Evolutionary conservation across 2,329 filamentous ascomycete species (phyloP).

Genomic region (Sporothrix dimorphospora): DNA sequence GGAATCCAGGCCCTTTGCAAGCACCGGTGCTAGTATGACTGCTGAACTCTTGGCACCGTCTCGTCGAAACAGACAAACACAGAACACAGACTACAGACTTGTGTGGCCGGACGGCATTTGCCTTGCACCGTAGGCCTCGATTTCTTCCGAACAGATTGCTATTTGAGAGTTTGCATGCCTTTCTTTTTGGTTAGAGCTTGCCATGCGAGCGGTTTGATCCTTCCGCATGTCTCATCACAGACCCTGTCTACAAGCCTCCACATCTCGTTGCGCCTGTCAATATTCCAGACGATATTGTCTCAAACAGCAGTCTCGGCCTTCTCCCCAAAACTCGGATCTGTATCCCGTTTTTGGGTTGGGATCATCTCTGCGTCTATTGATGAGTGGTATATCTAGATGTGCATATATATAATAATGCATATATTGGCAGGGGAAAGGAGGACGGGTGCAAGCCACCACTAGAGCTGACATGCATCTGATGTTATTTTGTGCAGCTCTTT

Average conservation of each 20-base stretch:
- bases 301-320: constrained; percentile 19
- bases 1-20: background rate
- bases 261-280: background rate
- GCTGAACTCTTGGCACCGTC: background rate
- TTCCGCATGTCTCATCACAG: background rate
- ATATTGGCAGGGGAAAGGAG: background rate
- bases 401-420: background rate
- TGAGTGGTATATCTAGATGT: background rate
- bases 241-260: background rate
- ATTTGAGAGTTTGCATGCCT: background rate
- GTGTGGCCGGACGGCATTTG: background rate
- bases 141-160: background rate
- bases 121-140: background rate
- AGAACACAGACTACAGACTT: background rate
- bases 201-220: background rate
- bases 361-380: background rate
- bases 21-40: background rate
- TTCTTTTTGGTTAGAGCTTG: background rate
- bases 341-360: background rate
- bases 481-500: background rate
- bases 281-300: constrained; percentile 1
- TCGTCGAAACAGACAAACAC: background rate
- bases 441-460: background rate
- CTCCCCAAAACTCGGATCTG: background rate
- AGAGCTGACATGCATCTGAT: background rate